Base-by-base conservation (phyloP, 345 rosid species). In the Syzygium grande region DNA sequence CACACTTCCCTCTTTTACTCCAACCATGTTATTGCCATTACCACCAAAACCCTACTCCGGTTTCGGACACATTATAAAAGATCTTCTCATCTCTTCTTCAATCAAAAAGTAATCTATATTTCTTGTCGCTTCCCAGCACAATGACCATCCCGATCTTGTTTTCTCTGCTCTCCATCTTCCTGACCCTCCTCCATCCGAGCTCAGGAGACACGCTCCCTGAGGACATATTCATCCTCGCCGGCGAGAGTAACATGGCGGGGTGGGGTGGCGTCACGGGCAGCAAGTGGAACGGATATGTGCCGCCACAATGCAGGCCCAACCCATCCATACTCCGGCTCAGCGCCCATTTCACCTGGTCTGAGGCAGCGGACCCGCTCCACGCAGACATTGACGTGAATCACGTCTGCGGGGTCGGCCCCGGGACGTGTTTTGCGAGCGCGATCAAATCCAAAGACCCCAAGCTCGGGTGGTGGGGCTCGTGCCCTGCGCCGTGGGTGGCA, bases 171-270 rank as follows among this genome's bases (percentile, higher is more conserved):
- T 51, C 84, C 41, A 49, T 88, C 49, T 49, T 73, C 80, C 49
- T 73, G n/a, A 56, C 43, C 49, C 12, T 58, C 29, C 29, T 85
- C 19, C 84, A 27, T 73, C 59, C 52, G 27, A 59, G 55, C 51
- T 21, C 54, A 25, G 88, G 86, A 22, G 61, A 41, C 9, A 9
- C 61, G 58, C 83, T 30, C 73, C 88, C 89, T 41, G 23, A 61
- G 59, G 92, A 90, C 87, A 88, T 92, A 63, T 93, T 92, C 89
- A 86, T 92, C 65, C 85, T 93, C 34, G 92, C 92, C n/a, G 93
- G 93, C 11, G 93, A 92, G 87, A 93, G 95, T 93, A 91, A 93
- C 93, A 93, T 90, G 93, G 90, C 92, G 27, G 91, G 95, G 25
- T 88, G 93, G 34, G 94, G 94, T 34, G 95, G 93, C 51, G 90